Base-by-base conservation (phyloP, 2,329 filamentous ascomycete genomes). In the Epichloe brachyelytri region DNA sequence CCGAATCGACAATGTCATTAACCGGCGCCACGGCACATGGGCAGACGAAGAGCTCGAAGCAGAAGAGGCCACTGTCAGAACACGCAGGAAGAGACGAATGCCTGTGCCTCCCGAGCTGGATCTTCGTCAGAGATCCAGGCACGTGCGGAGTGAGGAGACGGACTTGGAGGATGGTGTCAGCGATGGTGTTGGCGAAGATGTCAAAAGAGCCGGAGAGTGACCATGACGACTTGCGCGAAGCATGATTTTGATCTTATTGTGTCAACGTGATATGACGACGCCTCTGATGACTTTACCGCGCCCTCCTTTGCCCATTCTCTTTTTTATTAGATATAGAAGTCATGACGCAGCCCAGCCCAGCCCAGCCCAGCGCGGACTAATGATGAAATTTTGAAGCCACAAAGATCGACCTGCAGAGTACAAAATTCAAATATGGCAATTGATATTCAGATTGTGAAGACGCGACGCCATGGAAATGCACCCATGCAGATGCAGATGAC, bases 1-100 rank as follows among this genome's bases (percentile, higher is more conserved):
- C 14, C 63, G 66, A 4, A 68, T 69, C 50, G 66, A 69, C 58
- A 68, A 69, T 48, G 57, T 68, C 41, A 67, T 69, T 55, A 68
- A 68, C 50, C 59, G 59, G 43, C 59, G 66, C 37, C 51, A 60
- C 15, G 57, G 51, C 43, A 47, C 53, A 20, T 53, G 47, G 8
- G 51, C 49, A 33, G 56, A 56, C 36, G 51, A 55, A 43, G 47
- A 51, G 33, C 43, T 50, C 34, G 51, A 53, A 15, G 38, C 46
- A 5, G 30, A 44, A 15, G 43, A 43, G 26, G 43, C 34, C 26
- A 20, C 36, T 6, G 34, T 45, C 30, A 20, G 45, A 12, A 43
- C 40, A 2, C 6, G 48, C 11, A 33, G 41, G 11, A 34, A 40
- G 20, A 30, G 36, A 20, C 26, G 43, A 15, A 37, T 46, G 10